Evolutionary conservation across 106 monocot species (phyloP).

Genomic region (Dioscorea zingiberensis): DNA sequence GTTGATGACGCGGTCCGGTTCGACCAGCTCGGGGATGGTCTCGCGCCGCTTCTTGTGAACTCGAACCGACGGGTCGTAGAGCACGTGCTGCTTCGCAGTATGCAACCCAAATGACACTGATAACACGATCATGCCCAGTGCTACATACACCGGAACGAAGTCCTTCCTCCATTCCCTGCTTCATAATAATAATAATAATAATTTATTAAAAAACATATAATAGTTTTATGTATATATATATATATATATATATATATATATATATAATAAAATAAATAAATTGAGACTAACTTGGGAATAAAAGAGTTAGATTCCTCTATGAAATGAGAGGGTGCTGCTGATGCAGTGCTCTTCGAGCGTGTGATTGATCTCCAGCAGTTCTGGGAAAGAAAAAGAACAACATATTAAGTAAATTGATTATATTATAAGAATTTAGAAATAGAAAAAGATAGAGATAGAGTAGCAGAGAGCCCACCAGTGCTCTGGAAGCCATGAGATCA

Average conservation of each 20-base stretch:
- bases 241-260: conserved; percentile 1
- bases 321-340: too few relatives aligned
- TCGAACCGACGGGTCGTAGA: conserved; percentile 18
- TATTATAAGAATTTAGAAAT: too few relatives aligned
- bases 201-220: too few relatives aligned
- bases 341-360: too few relatives aligned
- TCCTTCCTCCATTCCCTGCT: conserved; percentile 1
- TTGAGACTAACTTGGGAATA: neutral
- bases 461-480: too few relatives aligned
- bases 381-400: too few relatives aligned
- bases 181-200: too few relatives aligned
- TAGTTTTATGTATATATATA: too few relatives aligned
- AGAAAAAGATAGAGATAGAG: too few relatives aligned
- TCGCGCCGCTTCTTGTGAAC: conserved; percentile 25
- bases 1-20: conserved; percentile 19
- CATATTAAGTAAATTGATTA: too few relatives aligned
- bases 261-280: neutral
- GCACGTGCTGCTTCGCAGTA: conserved; percentile 18
- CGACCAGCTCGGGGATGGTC: conserved; percentile 15
- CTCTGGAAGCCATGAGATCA: too few relatives aligned
- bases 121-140: conserved; percentile 14
- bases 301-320: neutral
- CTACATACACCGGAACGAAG: conserved; percentile 9
- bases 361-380: too few relatives aligned
- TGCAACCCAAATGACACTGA: conserved; percentile 4